These are phyloP conservation scores for Tetraselmis striata DNA, from an alignment of 139 green algal species.

Conservation along the genomic window DNA sequence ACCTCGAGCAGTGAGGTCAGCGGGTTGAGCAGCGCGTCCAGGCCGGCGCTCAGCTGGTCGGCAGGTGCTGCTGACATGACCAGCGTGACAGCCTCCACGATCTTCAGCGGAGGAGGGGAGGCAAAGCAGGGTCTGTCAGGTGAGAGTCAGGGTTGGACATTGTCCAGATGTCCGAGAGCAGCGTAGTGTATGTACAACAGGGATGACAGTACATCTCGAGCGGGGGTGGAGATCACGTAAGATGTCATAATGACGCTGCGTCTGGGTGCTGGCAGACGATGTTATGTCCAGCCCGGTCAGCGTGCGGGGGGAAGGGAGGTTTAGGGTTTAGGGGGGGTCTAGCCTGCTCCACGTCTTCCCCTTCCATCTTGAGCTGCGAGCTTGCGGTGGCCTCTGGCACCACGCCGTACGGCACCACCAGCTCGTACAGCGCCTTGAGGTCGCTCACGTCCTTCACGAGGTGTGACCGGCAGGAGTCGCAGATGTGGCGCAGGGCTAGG, in stretches of 20 bases:
- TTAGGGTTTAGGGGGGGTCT: too few species aligned
- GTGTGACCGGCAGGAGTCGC: constrained; percentile 42
- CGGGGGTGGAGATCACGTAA: too few species aligned
- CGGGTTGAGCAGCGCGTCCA: constrained; percentile 38
- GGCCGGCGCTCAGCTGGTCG: constrained; percentile 25
- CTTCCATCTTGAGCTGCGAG: constrained; percentile 19
- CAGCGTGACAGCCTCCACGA: constrained; percentile 40
- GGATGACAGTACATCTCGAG: too few species aligned
- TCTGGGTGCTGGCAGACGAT: too few species aligned
- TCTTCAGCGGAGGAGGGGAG: constrained; percentile 8
- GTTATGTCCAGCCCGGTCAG: too few species aligned
- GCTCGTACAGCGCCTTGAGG: constrained; percentile 57
- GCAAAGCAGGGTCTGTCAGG: neutral
- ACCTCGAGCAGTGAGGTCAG: constrained; percentile 39
- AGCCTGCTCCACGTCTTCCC: constrained; percentile 55
- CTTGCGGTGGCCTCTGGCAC: constrained; percentile 18
- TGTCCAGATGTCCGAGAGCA: too few species aligned
- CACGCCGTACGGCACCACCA: constrained; percentile 23
- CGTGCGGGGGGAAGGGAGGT: too few species aligned
- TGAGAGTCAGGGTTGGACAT: too few species aligned
- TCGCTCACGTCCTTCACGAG: constrained; percentile 29
- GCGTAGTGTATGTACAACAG: too few species aligned
- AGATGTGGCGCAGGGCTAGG: constrained; percentile 50
- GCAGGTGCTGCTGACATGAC: constrained; percentile 30
- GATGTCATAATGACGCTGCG: too few species aligned